Percentiles rank a stretch among this genome's conserved stretches.
Conservation (phyloP, 768 basidiomycete genomes). For the Lactifluus subvellereus region DNA sequence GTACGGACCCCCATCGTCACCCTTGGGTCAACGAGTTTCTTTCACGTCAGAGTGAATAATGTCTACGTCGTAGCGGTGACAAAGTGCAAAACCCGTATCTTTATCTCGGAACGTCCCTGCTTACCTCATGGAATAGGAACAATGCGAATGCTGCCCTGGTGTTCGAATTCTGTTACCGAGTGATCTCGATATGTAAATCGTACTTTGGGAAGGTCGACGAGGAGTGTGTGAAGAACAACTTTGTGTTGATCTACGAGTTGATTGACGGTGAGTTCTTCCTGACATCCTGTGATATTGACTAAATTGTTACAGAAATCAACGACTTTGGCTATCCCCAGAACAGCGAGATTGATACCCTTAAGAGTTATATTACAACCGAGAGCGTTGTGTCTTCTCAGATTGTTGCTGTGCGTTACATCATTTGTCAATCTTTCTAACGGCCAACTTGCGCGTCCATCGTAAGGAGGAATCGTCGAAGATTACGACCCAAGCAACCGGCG, state of each 20-base stretch:
- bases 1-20: conserved; percentile 97
- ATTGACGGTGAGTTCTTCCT: conserved; percentile 69
- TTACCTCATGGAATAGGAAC: conserved; percentile 44
- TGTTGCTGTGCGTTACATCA: conserved; percentile 55
- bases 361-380: conserved; percentile 97
- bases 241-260: conserved; percentile 95
- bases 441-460: background rate
- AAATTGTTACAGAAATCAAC: conserved; percentile 68
- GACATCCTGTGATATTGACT: background rate
- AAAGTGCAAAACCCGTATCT: conserved; percentile 52
- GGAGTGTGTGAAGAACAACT: conserved; percentile 98
- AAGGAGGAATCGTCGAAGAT: conserved; percentile 98
- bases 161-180: conserved; percentile 96
- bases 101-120: background rate
- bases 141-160: conserved; percentile 97
- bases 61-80: conserved; percentile 94
- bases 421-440: background rate
- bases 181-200: conserved; percentile 88
- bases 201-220: conserved; percentile 99
- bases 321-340: conserved; percentile 99
- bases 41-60: conserved; percentile 94
- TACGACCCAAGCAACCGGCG: conserved; percentile 93
- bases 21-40: conserved; percentile 96
- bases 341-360: conserved; percentile 95
- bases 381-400: conserved; percentile 84